A percentile compares a stretch with the other conserved stretches of the same genome.
Evolutionary conservation across 2,329 filamentous ascomycete species (phyloP).

Genomic region (Xylariaceae sp.): DNA sequence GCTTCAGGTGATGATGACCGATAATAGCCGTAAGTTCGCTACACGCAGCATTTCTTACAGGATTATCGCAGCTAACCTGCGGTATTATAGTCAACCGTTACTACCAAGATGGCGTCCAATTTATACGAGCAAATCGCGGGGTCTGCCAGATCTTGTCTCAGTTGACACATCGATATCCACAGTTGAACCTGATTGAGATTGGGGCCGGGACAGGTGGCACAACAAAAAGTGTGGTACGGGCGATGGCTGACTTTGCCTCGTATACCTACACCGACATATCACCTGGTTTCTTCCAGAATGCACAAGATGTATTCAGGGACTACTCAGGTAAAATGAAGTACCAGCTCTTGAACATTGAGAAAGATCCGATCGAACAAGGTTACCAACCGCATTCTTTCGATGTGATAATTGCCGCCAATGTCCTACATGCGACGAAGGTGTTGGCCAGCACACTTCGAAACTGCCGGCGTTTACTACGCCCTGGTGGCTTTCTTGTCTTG

Average conservation of each 20-base stretch:
- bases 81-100: conserved; percentile 15
- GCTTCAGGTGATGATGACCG: too few relatives aligned
- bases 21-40: too few relatives aligned
- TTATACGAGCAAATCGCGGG: background rate
- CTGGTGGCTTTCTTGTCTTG: conserved; percentile 36
- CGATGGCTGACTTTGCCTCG: background rate
- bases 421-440: conserved; percentile 28
- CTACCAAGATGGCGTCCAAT: conserved; percentile 8
- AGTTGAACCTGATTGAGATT: conserved; percentile 6
- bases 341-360: conserved; percentile 12
- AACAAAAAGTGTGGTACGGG: background rate
- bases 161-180: conserved; percentile 8
- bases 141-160: conserved; percentile 1
- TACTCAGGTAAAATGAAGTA: background rate
- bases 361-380: conserved; percentile 29
- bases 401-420: conserved; percentile 32
- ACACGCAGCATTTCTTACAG: too few relatives aligned
- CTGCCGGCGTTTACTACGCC: conserved; percentile 27
- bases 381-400: conserved; percentile 31
- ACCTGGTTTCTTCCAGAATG: background rate
- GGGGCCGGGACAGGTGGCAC: conserved; percentile 1
- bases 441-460: conserved; percentile 22
- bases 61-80: too few relatives aligned
- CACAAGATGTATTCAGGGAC: background rate
- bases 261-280: conserved; percentile 7